These are phyloP conservation scores for Eucommia ulmoides DNA, from an alignment of 257 asterid species.

Conservation along the genomic window DNA sequence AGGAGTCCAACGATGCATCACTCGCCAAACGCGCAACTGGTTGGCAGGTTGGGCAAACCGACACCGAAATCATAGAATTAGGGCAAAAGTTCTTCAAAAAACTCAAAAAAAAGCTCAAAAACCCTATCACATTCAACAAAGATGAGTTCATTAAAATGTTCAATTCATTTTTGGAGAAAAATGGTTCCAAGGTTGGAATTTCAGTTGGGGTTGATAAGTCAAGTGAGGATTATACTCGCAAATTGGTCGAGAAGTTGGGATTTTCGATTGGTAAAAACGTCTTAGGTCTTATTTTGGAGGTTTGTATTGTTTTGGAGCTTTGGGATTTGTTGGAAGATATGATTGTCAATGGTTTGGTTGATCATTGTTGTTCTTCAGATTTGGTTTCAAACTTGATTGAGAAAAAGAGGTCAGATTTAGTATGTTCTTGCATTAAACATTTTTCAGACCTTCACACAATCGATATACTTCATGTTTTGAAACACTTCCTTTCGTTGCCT, in stretches of 20 bases:
- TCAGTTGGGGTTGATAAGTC: conserved; percentile 9
- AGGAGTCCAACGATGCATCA: conserved; percentile 13
- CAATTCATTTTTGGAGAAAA: conserved; percentile 30
- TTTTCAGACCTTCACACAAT: conserved; percentile 46
- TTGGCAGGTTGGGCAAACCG: conserved; percentile 41
- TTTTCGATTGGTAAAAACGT: conserved; percentile 44
- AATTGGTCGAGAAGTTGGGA: conserved; percentile 42
- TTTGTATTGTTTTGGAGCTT: conserved; percentile 40
- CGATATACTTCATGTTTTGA: conserved; percentile 65
- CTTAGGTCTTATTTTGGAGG: conserved; percentile 46
- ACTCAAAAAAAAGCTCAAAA: conserved; percentile 35
- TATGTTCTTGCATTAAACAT: conserved; percentile 50
- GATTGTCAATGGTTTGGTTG: conserved; percentile 48
- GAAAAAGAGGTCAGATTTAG: conserved; percentile 43
- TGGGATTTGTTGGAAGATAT: conserved; percentile 56
- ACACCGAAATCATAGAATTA: conserved; percentile 30
- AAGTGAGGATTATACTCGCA: conserved; percentile 25
- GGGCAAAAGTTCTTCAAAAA: conserved; percentile 29
- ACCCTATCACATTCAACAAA: conserved; percentile 29
- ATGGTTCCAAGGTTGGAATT: conserved; percentile 30
- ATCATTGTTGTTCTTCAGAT: conserved; percentile 24
- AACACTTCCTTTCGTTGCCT: conserved; percentile 44
- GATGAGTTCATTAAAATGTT: conserved; percentile 33
- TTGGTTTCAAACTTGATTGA: conserved; percentile 42
- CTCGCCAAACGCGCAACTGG: conserved; percentile 32